Conservation (phyloP, 148 eudicot genomes). For the Amaranthus palmeri region DNA sequence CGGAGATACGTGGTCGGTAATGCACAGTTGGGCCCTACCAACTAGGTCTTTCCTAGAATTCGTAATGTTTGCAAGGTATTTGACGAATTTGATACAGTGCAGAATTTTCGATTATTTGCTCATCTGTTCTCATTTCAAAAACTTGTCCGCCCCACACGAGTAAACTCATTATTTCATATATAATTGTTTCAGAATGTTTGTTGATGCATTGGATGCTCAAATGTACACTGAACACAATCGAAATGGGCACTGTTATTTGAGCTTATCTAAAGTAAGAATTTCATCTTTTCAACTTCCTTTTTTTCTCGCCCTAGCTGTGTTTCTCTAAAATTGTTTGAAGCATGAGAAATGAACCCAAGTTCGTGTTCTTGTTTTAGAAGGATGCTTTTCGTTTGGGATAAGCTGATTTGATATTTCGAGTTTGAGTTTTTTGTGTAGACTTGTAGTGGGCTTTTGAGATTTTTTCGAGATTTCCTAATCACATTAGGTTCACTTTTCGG, state of each 20-base stretch:
- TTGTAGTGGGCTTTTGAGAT: too few species aligned
- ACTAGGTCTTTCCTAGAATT: conserved; percentile 85
- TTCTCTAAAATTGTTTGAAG: background rate
- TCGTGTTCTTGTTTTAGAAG: background rate
- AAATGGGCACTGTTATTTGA: conserved; percentile 62
- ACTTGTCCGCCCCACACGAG: background rate
- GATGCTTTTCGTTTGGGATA: background rate
- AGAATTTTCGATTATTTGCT: background rate
- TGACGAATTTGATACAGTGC: background rate
- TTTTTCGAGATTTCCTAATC: too few species aligned
- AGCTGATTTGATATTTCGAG: too few species aligned
- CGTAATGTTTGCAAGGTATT: conserved; percentile 86
- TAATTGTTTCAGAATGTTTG: conserved; percentile 71
- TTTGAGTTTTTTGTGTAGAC: too few species aligned
- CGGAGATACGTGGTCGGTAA: conserved; percentile 86
- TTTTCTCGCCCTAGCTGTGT: background rate
- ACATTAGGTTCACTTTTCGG: too few species aligned
- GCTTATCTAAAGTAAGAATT: conserved; percentile 60
- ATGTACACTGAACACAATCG: conserved; percentile 61
- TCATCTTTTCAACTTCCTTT: background rate
- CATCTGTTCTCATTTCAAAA: background rate
- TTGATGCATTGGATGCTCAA: conserved; percentile 66
- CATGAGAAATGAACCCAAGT: background rate
- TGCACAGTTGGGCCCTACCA: conserved; percentile 90
- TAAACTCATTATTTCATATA: background rate